A percentile compares a stretch with the other conserved stretches of the same genome.
Evolutionary conservation across 1,139 yeast genomes (phyloP).

Genomic region (Saccharomycopsis crataegensis): DNA sequence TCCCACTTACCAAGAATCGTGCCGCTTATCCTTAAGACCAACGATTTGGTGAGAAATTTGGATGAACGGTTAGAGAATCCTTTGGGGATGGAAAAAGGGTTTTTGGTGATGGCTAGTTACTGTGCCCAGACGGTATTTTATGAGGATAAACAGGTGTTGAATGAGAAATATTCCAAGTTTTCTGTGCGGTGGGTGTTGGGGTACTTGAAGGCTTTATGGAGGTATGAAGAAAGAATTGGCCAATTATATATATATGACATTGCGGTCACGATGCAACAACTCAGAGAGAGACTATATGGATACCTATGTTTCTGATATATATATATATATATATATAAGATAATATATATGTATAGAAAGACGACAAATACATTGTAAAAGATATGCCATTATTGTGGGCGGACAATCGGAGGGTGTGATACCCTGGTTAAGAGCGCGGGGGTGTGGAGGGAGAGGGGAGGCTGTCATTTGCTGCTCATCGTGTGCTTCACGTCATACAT

Average conservation of each 20-base stretch:
- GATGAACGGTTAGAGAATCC: slow-evolving; percentile 82
- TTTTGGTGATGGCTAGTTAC: slow-evolving; percentile 81
- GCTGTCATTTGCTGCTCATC: too few species aligned
- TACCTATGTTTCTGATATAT: too few species aligned
- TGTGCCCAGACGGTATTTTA: slow-evolving; percentile 76
- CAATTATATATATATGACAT: slow-evolving; percentile 51
- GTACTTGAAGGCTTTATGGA: slow-evolving; percentile 40
- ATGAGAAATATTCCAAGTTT: slow-evolving; percentile 30
- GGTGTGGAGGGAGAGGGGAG: too few species aligned
- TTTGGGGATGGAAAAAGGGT: slow-evolving; percentile 81
- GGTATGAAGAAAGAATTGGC: slow-evolving; percentile 44
- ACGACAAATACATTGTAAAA: too few species aligned
- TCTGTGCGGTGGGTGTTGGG: slow-evolving; percentile 34
- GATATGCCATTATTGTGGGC: too few species aligned
- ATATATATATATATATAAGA: too few species aligned
- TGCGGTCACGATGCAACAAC: neutral
- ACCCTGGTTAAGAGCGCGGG: too few species aligned
- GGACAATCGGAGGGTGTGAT: too few species aligned
- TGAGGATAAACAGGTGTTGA: slow-evolving; percentile 46
- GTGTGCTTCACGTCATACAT: too few species aligned
- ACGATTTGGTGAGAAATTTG: slow-evolving; percentile 81
- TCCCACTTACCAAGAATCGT: slow-evolving; percentile 82
- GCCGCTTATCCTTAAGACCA: slow-evolving; percentile 80
- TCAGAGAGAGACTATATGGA: neutral
- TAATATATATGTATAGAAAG: too few species aligned